Conservation (phyloP, 2,329 filamentous ascomycete species). For the Hysterium pulicare region DNA sequence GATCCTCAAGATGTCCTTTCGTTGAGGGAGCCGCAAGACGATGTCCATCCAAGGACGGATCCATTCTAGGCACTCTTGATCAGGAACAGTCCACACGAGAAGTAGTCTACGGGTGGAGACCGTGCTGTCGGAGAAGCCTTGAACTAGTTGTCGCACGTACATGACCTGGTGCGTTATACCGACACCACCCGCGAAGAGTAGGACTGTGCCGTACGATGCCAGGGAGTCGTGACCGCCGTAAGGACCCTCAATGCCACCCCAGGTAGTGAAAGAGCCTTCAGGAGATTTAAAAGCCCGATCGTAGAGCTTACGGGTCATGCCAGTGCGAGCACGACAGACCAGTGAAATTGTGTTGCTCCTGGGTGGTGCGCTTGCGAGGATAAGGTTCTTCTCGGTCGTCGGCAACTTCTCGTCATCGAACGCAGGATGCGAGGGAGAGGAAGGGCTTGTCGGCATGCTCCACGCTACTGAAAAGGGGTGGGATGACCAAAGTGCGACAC, state of each 20-base stretch:
- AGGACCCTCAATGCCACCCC: constrained; percentile 69
- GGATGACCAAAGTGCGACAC: constrained; percentile 39
- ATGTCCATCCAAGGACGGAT: constrained; percentile 65
- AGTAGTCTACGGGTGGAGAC: constrained; percentile 69
- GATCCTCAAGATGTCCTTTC: constrained; percentile 57
- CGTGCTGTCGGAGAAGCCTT: constrained; percentile 65
- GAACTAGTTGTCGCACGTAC: constrained; percentile 69
- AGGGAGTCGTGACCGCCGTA: constrained; percentile 70
- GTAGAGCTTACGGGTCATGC: constrained; percentile 69
- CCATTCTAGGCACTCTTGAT: constrained; percentile 63
- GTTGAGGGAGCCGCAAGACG: constrained; percentile 57
- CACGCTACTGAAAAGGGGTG: constrained; percentile 52
- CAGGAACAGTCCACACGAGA: constrained; percentile 76
- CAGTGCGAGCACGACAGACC: constrained; percentile 69
- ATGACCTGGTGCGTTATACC: constrained; percentile 78
- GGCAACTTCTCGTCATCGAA: constrained; percentile 29
- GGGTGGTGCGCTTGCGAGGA: constrained; percentile 19
- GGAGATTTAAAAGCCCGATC: constrained; percentile 61
- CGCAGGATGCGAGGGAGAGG: constrained; percentile 22
- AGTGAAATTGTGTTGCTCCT: constrained; percentile 59
- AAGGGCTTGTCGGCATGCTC: constrained; percentile 27
- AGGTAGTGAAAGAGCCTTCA: constrained; percentile 59
- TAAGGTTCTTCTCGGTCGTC: constrained; percentile 27
- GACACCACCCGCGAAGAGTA: constrained; percentile 77
- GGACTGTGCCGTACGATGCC: constrained; percentile 72